Evolutionary conservation across 495 filamentous ascomycete species (phyloP).

Genomic region (Penicillium diatomitis): DNA sequence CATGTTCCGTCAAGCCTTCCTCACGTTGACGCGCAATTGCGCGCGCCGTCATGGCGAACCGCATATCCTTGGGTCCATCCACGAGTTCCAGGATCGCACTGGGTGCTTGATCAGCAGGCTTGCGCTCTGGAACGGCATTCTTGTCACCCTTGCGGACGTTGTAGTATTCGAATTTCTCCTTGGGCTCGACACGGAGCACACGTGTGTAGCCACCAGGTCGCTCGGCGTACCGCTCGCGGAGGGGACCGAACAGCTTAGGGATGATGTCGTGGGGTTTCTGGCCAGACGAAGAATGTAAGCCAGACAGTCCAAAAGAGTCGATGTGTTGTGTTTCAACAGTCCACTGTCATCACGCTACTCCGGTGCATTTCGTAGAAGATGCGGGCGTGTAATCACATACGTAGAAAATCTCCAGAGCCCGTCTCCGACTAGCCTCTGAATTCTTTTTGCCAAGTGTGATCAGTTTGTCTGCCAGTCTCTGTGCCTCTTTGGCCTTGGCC

Average conservation of each 20-base stretch:
- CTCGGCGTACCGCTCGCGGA: constrained; percentile 69
- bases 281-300: neutral
- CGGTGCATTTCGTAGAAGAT: neutral
- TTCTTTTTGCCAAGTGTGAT: constrained; percentile 90
- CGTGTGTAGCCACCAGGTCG: constrained; percentile 91
- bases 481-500: constrained; percentile 94
- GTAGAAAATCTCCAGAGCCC: constrained; percentile 67
- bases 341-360: too few relatives aligned
- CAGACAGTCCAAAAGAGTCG: too few relatives aligned
- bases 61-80: constrained; percentile 89
- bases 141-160: constrained; percentile 11
- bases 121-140: constrained; percentile 10
- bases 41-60: constrained; percentile 84
- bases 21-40: constrained; percentile 56
- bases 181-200: constrained; percentile 76
- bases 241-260: constrained; percentile 78
- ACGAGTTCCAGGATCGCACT: constrained; percentile 94
- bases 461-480: constrained; percentile 83
- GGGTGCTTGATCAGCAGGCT: constrained; percentile 62
- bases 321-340: too few relatives aligned
- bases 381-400: constrained; percentile 43
- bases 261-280: constrained; percentile 58
- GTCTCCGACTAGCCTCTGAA: constrained; percentile 60
- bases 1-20: constrained; percentile 38
- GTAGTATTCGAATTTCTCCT: constrained; percentile 30